Base-by-base conservation (phyloP, 2,329 filamentous ascomycete genomes). In the Aspergillus pseudoglaucus region DNA sequence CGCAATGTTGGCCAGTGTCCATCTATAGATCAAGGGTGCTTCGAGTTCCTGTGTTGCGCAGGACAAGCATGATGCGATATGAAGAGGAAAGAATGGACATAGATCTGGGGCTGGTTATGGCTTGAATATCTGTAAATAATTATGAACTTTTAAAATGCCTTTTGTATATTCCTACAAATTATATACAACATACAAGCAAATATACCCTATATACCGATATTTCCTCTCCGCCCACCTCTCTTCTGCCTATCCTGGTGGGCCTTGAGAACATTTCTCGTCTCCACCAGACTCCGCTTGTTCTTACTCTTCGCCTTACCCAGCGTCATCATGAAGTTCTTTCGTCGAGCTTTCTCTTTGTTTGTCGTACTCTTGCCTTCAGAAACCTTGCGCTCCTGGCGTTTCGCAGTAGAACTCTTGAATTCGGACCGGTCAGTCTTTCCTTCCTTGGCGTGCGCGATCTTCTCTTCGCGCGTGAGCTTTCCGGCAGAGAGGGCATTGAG, bases 271-370 rank as follows among this genome's bases (percentile, higher is more conserved):
- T 85, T 89, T 63, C 81, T 82, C 54, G 89, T 90, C 71, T 96
- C 85, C 10, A 88, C 82, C 69, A 98, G 74, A 80, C 89, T 95
- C 63, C 90, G 81, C 84, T 96, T 96, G 63, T 93, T 86, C 78
- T 97, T 98, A 57, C 80, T 81, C 78, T 93, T 94, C 9, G 93
- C 93, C 77, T 98, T 97, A 50, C 91, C 88, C 51, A 98, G 73
- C 35, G 91, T 97, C 93, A 98, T 98, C 61, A 98, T 67, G 72
- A 98, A 95, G 70, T 98, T 98, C 87, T 98, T 98, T 79, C 88
- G 89, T 58, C 91, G 78, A 38, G 87, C 83, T 81, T 98, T 98
- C 76, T 98, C 93, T 74, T 87, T 88, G 73, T 98, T 98, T 56
- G 91, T 97, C 33, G 89, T 90, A 66, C 88, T 95, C 83, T 97